A percentile compares a stretch with the other conserved stretches of the same genome.
These are phyloP conservation scores for Leccinum barrowsii DNA, from an alignment of 768 basidiomycete species.

Conservation along the genomic window DNA sequence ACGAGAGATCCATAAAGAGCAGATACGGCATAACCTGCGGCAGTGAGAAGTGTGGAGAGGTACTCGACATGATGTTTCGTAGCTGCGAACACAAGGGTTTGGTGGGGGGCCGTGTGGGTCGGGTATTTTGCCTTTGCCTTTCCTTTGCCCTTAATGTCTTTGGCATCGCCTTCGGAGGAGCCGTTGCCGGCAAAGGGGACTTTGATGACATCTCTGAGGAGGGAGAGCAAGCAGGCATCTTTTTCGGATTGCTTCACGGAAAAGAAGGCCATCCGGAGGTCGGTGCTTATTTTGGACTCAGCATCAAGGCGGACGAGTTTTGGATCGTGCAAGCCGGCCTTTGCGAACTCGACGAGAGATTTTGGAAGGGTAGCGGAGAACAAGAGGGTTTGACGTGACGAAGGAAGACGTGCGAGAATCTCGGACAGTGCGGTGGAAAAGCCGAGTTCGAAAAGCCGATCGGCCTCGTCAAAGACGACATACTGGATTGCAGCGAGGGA, in stretches of 20 bases:
- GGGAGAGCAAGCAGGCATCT: conserved; percentile 80
- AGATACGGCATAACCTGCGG: conserved; percentile 85
- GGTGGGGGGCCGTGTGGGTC: conserved; percentile 69
- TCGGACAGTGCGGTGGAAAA: conserved; percentile 91
- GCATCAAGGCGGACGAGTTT: conserved; percentile 95
- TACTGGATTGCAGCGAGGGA: conserved; percentile 86
- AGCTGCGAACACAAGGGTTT: conserved; percentile 91
- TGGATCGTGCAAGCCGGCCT: conserved; percentile 90
- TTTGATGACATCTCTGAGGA: conserved; percentile 84
- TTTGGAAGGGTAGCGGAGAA: conserved; percentile 97
- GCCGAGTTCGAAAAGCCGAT: conserved; percentile 97
- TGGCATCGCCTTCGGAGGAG: conserved; percentile 18
- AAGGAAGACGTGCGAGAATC: conserved; percentile 84
- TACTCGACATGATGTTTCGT: conserved; percentile 99
- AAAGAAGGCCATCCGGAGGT: conserved; percentile 93
- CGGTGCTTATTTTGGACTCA: conserved; percentile 92
- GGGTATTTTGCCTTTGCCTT: conserved; percentile 47
- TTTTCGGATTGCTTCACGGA: conserved; percentile 90
- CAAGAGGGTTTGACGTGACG: conserved; percentile 85
- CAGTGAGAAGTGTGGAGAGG: conserved; percentile 68
- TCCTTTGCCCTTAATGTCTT: conserved; percentile 45
- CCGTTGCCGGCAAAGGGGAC: conserved; percentile 56
- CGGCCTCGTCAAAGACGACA: conserved; percentile 96
- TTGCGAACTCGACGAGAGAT: conserved; percentile 96
- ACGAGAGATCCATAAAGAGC: conserved; percentile 96